Evolutionary conservation across 2,329 filamentous ascomycete species (phyloP), one percentile per base, ranked within the genome.

Genomic region (Drechslerella coelobrocha): DNA sequence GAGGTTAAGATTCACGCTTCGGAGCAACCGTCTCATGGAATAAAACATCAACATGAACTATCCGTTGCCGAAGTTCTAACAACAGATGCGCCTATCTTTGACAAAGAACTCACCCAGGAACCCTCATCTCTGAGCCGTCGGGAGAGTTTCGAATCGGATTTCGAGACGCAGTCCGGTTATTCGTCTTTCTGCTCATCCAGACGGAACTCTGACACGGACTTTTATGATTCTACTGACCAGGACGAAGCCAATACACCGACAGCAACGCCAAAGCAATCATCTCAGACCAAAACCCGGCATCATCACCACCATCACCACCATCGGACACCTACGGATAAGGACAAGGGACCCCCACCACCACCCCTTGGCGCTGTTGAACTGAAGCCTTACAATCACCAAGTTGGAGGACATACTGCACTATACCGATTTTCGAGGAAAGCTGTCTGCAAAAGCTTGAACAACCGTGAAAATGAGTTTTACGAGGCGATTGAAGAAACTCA

Each of bases 381-480:
- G 69, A 96, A 97, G 76, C 94, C 94, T 1, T 99, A 97, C 80
- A 91, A 91, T 74, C 94, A 99, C 80, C 94, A 99, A 80, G 94
- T 99, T 61, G 94, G 94, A 66, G 94, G 94, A 0, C 94, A 99
- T 78, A 97, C 92, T 5, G 97, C 93, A 0, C 85, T 99, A 34
- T 99, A 96, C 85, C 89, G 93, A 43, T 97, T 99, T 78, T 97
- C 94, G 17, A 88, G 91, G 74, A 86, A 92, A 76, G 94, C 94
- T 61, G 92, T 99, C 9, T 99, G 94, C 83, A 99, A 99, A 80
- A 92, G 97, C 80, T 85, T 99, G 77, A 99, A 96, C 79, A 99
- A 96, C 78, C 86, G 93, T 76, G 94, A 99, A 78, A 99, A 99
- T 79, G 91, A 96, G 80, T 99, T 99, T 78, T 99, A 99, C 79